These are phyloP conservation scores for Fraxinus pennsylvanica DNA, from an alignment of 257 asterid species.

Conservation along the genomic window DNA sequence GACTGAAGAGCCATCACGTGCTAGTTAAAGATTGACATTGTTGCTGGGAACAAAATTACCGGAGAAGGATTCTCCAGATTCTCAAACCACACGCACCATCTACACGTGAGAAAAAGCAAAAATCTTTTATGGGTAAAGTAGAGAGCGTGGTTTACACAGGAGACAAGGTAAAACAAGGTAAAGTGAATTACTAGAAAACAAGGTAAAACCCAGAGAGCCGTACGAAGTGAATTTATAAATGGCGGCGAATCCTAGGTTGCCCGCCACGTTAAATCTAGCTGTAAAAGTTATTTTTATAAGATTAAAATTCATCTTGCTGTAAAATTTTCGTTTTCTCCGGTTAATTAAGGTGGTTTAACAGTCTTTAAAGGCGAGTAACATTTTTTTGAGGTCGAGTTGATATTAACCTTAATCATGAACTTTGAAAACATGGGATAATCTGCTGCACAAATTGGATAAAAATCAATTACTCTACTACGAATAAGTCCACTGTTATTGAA, in stretches of 20 bases:
- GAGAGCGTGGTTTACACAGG: constrained; percentile 24
- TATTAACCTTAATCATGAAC: no score
- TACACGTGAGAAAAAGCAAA: constrained; percentile 10
- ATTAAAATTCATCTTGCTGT: not conserved
- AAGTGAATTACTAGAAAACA: constrained; percentile 42
- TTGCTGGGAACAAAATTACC: constrained; percentile 28
- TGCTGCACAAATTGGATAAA: no score
- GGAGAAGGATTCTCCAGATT: not conserved
- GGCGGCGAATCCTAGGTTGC: constrained; percentile 70
- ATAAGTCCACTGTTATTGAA: no score
- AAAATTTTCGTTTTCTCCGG: not conserved
- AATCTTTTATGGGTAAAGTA: not conserved
- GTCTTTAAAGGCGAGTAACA: no score
- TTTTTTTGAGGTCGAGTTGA: no score
- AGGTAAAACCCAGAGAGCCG: constrained; percentile 60
- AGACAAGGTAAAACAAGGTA: not conserved
- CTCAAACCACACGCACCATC: constrained; percentile 25
- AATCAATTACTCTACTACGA: no score
- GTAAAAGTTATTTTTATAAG: constrained; percentile 33
- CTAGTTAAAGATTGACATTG: constrained; percentile 31
- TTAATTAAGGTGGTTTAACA: no score
- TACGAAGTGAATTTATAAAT: constrained; percentile 45
- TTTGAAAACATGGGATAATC: no score
- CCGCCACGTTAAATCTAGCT: constrained; percentile 73
- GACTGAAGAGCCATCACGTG: constrained; percentile 19